Percentiles rank a stretch among this genome's conserved stretches.
Evolutionary conservation across 2,329 filamentous ascomycete genomes (phyloP).

Genomic region (Acephala macrosclerotiorum): DNA sequence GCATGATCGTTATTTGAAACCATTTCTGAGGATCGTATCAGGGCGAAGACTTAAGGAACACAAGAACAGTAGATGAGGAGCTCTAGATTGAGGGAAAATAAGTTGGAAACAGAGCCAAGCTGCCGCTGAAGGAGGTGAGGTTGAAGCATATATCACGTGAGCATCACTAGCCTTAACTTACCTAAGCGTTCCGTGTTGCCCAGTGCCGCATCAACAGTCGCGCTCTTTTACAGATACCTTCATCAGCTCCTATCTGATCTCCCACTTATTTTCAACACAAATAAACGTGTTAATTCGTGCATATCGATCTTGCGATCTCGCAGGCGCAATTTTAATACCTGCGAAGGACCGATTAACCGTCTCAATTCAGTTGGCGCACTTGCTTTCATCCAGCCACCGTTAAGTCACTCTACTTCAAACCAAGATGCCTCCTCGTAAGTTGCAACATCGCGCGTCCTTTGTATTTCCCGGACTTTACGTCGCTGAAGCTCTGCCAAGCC

Average conservation of each 20-base stretch:
- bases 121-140: too few species aligned
- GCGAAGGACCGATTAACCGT: background rate
- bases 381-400: conserved; percentile 4
- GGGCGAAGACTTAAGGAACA: too few species aligned
- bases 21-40: background rate
- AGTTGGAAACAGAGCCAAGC: too few species aligned
- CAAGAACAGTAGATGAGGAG: too few species aligned
- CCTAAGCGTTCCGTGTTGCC: background rate
- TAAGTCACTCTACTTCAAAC: conserved; percentile 7
- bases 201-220: background rate
- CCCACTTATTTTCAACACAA: background rate
- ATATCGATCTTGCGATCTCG: background rate
- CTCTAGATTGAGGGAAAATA: too few species aligned
- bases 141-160: too few species aligned
- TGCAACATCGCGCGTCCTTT: conserved; percentile 5
- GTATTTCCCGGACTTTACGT: background rate
- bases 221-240: background rate
- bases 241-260: background rate
- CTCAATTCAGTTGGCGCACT: conserved; percentile 2
- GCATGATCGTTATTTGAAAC: background rate
- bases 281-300: conserved; percentile 1
- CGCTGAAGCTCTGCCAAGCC: conserved; percentile 20
- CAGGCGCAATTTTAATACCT: background rate
- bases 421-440: conserved; percentile 45
- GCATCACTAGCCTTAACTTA: too few species aligned